A percentile compares a stretch with the other conserved stretches of the same genome.
These are phyloP conservation scores for Neonectria neomacrospora DNA, from an alignment of 2,329 filamentous ascomycete species.

Conservation along the genomic window DNA sequence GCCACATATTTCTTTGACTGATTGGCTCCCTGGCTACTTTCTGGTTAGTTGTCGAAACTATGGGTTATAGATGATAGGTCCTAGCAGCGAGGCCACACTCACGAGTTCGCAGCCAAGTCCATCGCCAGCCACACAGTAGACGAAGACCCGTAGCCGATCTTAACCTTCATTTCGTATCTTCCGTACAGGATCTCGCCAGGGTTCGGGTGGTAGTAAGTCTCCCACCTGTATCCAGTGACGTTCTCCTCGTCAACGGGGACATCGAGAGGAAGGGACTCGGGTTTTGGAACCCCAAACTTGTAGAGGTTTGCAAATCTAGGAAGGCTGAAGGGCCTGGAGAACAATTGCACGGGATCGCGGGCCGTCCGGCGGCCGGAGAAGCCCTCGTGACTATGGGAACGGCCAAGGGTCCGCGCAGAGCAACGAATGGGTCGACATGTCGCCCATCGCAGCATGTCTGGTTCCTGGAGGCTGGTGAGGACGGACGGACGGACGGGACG, in stretches of 20 bases:
- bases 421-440: conserved; percentile 25
- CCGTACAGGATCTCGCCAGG: conserved; percentile 47
- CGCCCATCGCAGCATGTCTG: conserved; percentile 28
- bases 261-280: conserved; percentile 27
- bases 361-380: neutral
- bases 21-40: conserved; percentile 3
- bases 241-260: conserved; percentile 39
- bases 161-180: conserved; percentile 49
- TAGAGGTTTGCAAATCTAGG: conserved; percentile 21
- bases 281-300: conserved; percentile 4
- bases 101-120: conserved; percentile 22
- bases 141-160: conserved; percentile 51
- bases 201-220: conserved; percentile 46
- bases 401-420: conserved; percentile 20
- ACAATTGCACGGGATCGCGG: neutral
- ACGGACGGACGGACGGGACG: neutral
- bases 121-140: conserved; percentile 54
- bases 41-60: conserved; percentile 9
- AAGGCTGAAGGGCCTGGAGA: conserved; percentile 16
- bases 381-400: conserved; percentile 8
- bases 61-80: neutral
- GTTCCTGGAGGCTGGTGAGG: conserved; percentile 1
- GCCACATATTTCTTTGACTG: conserved; percentile 34
- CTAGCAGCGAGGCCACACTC: conserved; percentile 5
- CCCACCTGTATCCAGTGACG: conserved; percentile 35